Conservation (phyloP, 805 yeast genomes). For the Ogataea ganodermae region DNA sequence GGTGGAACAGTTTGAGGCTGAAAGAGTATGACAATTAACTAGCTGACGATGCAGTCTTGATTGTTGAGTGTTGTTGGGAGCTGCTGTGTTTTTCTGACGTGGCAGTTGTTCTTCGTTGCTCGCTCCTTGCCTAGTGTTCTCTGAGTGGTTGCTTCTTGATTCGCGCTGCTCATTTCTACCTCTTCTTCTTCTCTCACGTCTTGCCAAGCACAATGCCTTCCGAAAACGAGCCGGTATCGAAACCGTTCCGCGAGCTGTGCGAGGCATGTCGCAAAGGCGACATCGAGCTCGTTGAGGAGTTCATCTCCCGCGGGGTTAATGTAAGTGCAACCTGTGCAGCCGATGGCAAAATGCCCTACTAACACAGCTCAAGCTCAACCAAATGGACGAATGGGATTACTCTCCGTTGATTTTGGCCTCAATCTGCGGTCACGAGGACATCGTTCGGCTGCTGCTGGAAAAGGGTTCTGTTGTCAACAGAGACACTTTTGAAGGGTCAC, state of each 20-base stretch:
- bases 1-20: too few species aligned
- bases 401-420: slow-evolving; percentile 75
- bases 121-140: too few species aligned
- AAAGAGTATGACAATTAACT: too few species aligned
- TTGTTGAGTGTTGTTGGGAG: too few species aligned
- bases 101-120: too few species aligned
- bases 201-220: neutral
- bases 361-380: slow-evolving; percentile 33
- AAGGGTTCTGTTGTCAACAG: slow-evolving; percentile 78
- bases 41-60: too few species aligned
- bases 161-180: neutral
- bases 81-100: too few species aligned
- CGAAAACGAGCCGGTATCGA: slow-evolving; percentile 11
- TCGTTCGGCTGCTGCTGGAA: slow-evolving; percentile 61
- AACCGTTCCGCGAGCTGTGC: slow-evolving; percentile 51
- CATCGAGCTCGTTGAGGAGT: slow-evolving; percentile 57
- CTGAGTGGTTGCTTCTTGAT: too few species aligned
- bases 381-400: slow-evolving; percentile 71
- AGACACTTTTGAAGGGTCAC: slow-evolving; percentile 78
- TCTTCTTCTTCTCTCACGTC: neutral
- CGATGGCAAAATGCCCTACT: neutral
- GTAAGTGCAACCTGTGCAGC: slow-evolving; percentile 27
- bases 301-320: slow-evolving; percentile 55
- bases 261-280: slow-evolving; percentile 73
- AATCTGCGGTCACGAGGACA: slow-evolving; percentile 68